Conservation (phyloP, 371 early-diverging fungal species). For the Mucor sp. region DNA sequence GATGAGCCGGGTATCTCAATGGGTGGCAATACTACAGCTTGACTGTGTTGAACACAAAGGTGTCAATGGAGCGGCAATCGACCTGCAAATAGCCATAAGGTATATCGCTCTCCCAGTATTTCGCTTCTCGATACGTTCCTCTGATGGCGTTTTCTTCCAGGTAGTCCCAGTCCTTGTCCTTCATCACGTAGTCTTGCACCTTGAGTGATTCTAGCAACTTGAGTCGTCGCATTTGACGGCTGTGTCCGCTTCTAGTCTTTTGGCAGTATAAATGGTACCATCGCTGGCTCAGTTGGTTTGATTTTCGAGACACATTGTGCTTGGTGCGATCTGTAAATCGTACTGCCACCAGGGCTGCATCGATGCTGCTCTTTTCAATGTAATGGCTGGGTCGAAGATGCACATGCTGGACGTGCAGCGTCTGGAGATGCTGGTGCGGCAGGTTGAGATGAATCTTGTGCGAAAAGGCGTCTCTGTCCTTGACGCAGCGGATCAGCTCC, state of each 20-base stretch:
- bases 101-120: conserved; percentile 6
- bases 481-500: conserved; percentile 2
- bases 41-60: conserved; percentile 7
- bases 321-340: background rate
- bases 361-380: conserved; percentile 2
- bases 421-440: background rate
- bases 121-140: conserved; percentile 8
- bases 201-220: background rate
- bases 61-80: background rate
- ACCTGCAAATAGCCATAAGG: conserved; percentile 12
- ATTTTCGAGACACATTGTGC: background rate
- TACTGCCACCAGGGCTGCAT: conserved; percentile 5
- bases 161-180: background rate
- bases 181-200: conserved; percentile 5
- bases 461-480: background rate
- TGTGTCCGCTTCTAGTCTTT: background rate
- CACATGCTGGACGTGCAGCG: background rate
- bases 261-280: conserved; percentile 11
- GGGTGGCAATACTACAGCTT: background rate
- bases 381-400: conserved; percentile 9
- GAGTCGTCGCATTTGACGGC: background rate
- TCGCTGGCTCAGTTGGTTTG: background rate
- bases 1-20: background rate
- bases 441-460: conserved; percentile 3
- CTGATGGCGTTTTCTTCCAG: conserved; percentile 3